phyloP scores from a whole-genome alignment of 1,284 basidiomycete genomes.

The Trametes hirsuta region DNA sequence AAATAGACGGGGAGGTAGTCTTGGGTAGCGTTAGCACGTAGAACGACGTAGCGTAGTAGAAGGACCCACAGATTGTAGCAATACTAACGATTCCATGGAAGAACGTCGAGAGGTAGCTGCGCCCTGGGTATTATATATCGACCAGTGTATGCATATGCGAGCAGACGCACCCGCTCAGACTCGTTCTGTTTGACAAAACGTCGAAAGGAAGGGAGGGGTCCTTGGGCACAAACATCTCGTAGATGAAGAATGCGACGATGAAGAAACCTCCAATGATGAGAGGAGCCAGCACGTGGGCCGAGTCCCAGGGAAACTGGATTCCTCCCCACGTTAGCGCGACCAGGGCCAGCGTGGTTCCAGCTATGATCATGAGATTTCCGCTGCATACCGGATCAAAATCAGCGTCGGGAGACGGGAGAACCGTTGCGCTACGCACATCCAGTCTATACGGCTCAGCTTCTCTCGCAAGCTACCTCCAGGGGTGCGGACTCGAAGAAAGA shows the following conservation, averaged over 20 bases:
- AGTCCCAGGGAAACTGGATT: conserved; percentile 18
- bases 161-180: conserved; percentile 31
- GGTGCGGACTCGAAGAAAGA: conserved; percentile 36
- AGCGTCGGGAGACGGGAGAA: no score
- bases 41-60: neutral
- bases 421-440: conserved; percentile 24
- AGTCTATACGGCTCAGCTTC: conserved; percentile 31
- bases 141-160: neutral
- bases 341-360: conserved; percentile 9
- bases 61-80: conserved; percentile 11
- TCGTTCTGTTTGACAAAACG: conserved; percentile 34
- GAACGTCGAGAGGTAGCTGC: conserved; percentile 29
- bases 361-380: conserved; percentile 41
- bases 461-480: conserved; percentile 30
- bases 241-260: conserved; percentile 15
- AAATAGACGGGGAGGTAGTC: conserved; percentile 44
- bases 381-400: conserved; percentile 26
- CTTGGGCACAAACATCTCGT: conserved; percentile 9
- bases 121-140: no score
- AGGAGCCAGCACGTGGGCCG: conserved; percentile 23
- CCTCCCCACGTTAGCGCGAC: conserved; percentile 27
- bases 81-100: conserved; percentile 21
- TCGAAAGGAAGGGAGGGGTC: conserved; percentile 29
- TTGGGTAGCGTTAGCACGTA: neutral
- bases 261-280: conserved; percentile 22